These are phyloP conservation scores for Tardiomyces blankii DNA, from an alignment of 1,139 yeast genomes.

Conservation along the genomic window DNA sequence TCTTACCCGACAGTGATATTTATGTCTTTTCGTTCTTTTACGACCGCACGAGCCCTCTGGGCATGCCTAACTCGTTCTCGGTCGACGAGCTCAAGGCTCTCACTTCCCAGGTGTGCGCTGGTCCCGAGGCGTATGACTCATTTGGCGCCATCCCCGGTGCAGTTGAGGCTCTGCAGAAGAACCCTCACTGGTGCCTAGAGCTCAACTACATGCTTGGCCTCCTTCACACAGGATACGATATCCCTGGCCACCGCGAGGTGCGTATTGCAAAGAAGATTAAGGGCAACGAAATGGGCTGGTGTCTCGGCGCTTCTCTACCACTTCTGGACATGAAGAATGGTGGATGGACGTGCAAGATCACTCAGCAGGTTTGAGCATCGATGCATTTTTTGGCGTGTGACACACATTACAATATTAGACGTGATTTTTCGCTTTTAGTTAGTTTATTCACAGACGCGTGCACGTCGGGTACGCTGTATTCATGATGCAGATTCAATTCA, in stretches of 20 bases:
- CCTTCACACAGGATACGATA: slow-evolving; percentile 90
- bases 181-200: slow-evolving; percentile 93
- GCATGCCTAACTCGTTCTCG: slow-evolving; percentile 86
- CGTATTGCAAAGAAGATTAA: slow-evolving; percentile 84
- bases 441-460: no score
- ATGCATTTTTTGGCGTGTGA: no score
- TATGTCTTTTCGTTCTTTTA: slow-evolving; percentile 88
- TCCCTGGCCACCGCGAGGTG: slow-evolving; percentile 80
- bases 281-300: slow-evolving; percentile 93
- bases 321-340: slow-evolving; percentile 40
- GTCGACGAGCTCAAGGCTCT: slow-evolving; percentile 74
- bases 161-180: slow-evolving; percentile 49
- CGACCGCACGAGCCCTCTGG: slow-evolving; percentile 87
- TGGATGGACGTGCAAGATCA: neutral
- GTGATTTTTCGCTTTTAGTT: no score
- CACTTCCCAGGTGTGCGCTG: slow-evolving; percentile 76
- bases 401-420: no score
- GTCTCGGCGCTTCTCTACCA: slow-evolving; percentile 94
- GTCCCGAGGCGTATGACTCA: slow-evolving; percentile 61
- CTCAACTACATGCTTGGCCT: slow-evolving; percentile 80
- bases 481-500: no score
- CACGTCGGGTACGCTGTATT: no score
- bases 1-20: slow-evolving; percentile 61
- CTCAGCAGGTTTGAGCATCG: neutral
- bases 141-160: slow-evolving; percentile 52